Base-by-base conservation (phyloP, 495 filamentous ascomycete genomes). In the Xylaria telfairii region DNA sequence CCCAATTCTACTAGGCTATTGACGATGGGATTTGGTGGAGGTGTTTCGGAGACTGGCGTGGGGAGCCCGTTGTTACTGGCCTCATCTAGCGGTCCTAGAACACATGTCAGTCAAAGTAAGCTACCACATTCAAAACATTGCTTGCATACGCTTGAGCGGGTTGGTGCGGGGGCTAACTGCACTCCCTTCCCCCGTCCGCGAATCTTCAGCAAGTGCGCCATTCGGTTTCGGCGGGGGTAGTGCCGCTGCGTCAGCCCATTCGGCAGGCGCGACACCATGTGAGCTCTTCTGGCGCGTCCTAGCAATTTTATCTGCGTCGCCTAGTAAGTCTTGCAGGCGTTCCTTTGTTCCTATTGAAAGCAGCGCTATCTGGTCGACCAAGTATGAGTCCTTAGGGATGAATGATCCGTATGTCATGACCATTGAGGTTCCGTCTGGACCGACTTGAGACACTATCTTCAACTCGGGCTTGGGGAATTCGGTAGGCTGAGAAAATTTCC, bases 321-420 rank as follows among this genome's bases (percentile, higher is more conserved):
- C 90, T 28, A 96, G 68, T 15, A 96, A 78, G 4, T 87, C 85
- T 49, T 90, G 82, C 32, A 96, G 47, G 28, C 91, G 87, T 74
- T 94, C 90, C 69, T 93, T 90, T 44, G 91, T 87, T 8, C 91
- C 90, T 39, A 96, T 85, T 10, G 92, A 94, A 39, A 96, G 65
- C 32, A 96, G 83, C 32, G 91, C 88, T 24, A 96, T 73, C 60
- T 97, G 89, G 62, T 97, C 92, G 17, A 90, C 89, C 41, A 96
- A 78, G 42, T 84, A 87, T 2, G 90, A 84, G 12, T 91, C 91
- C 32, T 87, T 82, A 19, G 89, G 89, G 26, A 94, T 86, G n/a
- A 92, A 83, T 2, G 89, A 87, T 1, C 90, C 90, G 2, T 84
- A 85, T 4, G 90, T 87, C 19, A 85, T 75, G 2, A 89, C 84